phyloP scores from a whole-genome alignment of 192 early-diverging fungal genomes.

The Linnemannia hyalina region DNA sequence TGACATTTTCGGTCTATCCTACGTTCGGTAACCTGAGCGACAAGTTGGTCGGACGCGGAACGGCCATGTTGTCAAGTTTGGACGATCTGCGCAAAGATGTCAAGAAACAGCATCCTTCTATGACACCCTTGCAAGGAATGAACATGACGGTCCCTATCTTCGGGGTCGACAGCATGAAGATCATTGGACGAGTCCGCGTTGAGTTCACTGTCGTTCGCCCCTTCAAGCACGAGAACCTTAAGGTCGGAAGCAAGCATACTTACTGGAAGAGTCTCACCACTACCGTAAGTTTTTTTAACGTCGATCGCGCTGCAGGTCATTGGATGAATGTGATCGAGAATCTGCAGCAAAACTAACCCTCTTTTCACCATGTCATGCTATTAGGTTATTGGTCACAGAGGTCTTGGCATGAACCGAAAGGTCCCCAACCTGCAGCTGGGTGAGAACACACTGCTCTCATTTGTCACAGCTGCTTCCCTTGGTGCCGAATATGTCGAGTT shows the following conservation, averaged over 20 bases:
- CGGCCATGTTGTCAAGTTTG: conserved; percentile 64
- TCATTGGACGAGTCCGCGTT: conserved; percentile 68
- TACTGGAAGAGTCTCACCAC: conserved; percentile 73
- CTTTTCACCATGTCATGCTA: background rate
- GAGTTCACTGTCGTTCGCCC: conserved; percentile 76
- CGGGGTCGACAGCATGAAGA: conserved; percentile 58
- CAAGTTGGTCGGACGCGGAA: conserved; percentile 68
- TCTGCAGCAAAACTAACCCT: background rate
- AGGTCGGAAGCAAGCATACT: conserved; percentile 64
- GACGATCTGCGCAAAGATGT: conserved; percentile 54
- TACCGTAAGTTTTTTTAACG: conserved; percentile 45
- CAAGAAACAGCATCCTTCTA: conserved; percentile 57
- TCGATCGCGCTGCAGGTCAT: too few relatives aligned
- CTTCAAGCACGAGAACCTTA: conserved; percentile 71
- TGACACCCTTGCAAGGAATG: conserved; percentile 63
- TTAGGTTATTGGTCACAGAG: conserved; percentile 90
- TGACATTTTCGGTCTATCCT: conserved; percentile 71
- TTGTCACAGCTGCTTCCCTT: conserved; percentile 83
- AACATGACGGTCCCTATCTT: conserved; percentile 73
- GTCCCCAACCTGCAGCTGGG: conserved; percentile 82
- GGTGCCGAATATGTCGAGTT: conserved; percentile 95
- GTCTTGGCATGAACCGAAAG: conserved; percentile 84
- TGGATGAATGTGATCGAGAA: background rate
- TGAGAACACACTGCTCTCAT: conserved; percentile 92
- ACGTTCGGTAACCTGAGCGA: conserved; percentile 63